Conservation (phyloP, 805 yeast genomes). For the Jamesozyma jinghongensis region DNA sequence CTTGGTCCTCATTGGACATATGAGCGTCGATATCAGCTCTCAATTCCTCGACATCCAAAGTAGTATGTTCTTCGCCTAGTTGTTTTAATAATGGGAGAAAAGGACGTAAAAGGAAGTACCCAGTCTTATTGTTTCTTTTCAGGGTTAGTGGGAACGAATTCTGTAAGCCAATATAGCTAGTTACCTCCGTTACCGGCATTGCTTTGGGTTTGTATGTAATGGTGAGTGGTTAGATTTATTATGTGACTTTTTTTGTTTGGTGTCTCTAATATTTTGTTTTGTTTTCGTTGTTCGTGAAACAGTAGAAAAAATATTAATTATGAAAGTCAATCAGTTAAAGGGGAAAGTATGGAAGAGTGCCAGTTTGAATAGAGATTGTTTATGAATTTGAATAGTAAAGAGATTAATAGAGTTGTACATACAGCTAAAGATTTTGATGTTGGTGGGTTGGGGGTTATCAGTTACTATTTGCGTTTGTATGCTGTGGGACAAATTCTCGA, state of each 20-base stretch:
- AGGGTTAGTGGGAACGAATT: constrained; percentile 12
- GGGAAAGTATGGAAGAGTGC: neutral
- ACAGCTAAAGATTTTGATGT: constrained; percentile 21
- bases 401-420: constrained; percentile 8
- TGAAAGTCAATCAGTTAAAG: neutral
- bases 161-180: constrained; percentile 9
- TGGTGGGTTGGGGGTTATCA: constrained; percentile 19
- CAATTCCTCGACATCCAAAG: constrained; percentile 4
- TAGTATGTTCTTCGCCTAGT: constrained; percentile 4
- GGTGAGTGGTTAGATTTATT: neutral
- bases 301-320: neutral
- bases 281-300: neutral
- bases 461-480: constrained; percentile 38
- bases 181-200: constrained; percentile 15
- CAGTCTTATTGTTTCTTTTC: constrained; percentile 17
- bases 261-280: neutral
- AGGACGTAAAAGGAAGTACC: constrained; percentile 18
- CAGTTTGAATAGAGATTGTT: too few species aligned
- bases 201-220: neutral
- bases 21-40: neutral
- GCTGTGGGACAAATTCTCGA: constrained; percentile 66
- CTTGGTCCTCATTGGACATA: constrained; percentile 1
- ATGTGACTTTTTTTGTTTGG: constrained; percentile 1
- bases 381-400: constrained; percentile 1
- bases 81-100: constrained; percentile 20